Evolutionary conservation across 2,329 filamentous ascomycete species (phyloP).

Genomic region (Hymenoscyphus albidus): DNA sequence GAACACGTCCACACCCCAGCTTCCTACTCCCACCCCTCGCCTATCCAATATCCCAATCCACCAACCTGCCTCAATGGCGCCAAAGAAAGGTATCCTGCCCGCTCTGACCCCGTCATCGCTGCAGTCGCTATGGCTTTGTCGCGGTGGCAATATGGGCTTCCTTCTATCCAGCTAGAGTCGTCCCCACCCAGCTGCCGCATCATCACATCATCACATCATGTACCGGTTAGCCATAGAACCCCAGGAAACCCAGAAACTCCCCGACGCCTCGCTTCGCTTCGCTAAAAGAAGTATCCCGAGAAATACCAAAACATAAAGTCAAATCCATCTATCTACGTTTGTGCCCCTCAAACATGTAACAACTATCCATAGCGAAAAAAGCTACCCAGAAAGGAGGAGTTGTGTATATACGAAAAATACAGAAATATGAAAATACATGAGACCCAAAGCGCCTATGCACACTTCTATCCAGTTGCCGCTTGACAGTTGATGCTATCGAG

Average conservation of each 20-base stretch:
- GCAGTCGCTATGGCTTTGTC: not conserved
- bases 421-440: not conserved
- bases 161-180: not conserved
- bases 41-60: not conserved
- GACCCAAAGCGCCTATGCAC: not conserved
- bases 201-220: not conserved
- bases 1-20: too few relatives aligned
- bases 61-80: not conserved
- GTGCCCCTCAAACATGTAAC: not conserved
- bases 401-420: not conserved
- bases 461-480: not conserved
- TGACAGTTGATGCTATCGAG: not conserved
- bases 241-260: not conserved
- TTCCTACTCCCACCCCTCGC: not conserved
- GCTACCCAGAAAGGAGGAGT: not conserved
- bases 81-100: not conserved
- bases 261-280: slow-evolving; percentile 1
- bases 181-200: not conserved
- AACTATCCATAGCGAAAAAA: not conserved
- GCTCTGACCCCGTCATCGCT: not conserved
- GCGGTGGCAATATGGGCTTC: not conserved
- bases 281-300: not conserved
- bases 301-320: not conserved
- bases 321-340: not conserved
- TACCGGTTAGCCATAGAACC: not conserved